These are phyloP conservation scores for Kwoniella europaea DNA, from an alignment of 768 basidiomycete genomes.

Conservation along the genomic window DNA sequence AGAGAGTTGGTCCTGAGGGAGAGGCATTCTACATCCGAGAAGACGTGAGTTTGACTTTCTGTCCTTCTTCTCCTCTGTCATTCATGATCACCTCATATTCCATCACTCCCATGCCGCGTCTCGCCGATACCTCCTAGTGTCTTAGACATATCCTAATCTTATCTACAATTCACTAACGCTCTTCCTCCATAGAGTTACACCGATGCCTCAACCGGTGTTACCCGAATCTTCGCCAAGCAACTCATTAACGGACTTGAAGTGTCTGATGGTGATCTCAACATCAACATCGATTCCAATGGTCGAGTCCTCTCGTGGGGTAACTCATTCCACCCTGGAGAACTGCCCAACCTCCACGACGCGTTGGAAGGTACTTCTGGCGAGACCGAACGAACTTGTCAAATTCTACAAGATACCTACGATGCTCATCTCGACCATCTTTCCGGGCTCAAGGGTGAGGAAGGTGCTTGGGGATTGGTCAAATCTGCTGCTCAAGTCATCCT, in stretches of 20 bases:
- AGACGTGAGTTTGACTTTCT: conserved; percentile 51
- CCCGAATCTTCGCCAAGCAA: conserved; percentile 87
- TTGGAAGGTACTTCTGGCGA: conserved; percentile 27
- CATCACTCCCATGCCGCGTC: background rate
- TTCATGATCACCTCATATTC: background rate
- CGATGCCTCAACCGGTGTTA: conserved; percentile 80
- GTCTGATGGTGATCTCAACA: conserved; percentile 85
- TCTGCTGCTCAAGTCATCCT: conserved; percentile 45
- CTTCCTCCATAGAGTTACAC: conserved; percentile 65
- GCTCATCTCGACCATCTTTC: conserved; percentile 35
- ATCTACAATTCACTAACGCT: conserved; percentile 3
- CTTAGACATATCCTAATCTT: background rate
- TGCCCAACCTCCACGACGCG: conserved; percentile 61
- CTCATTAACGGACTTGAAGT: conserved; percentile 84
- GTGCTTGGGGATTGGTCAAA: conserved; percentile 51
- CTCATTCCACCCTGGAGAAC: conserved; percentile 78
- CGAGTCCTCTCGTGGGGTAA: conserved; percentile 82
- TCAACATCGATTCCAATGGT: conserved; percentile 82
- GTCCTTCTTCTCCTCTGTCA: background rate
- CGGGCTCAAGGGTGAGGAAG: conserved; percentile 36
- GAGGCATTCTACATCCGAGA: conserved; percentile 54
- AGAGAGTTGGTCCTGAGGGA: conserved; percentile 40
- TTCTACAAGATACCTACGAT: conserved; percentile 33
- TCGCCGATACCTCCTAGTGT: no score
- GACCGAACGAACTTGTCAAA: conserved; percentile 35